Base-by-base conservation (phyloP, 1,139 yeast species). In the Kodamaea alishanica region DNA sequence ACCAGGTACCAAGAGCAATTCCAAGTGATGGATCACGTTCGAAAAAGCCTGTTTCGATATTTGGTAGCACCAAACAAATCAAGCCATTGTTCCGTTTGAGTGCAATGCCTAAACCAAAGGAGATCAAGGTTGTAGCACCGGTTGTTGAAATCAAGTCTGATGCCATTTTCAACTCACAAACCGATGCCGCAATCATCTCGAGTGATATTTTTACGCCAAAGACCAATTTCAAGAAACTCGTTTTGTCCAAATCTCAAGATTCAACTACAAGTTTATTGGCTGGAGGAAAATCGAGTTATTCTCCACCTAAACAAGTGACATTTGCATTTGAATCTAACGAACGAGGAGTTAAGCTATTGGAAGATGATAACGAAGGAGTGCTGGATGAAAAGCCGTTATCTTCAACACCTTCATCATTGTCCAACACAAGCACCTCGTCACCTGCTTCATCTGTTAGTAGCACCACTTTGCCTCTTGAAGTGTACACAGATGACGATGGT, bases 171-270 rank as follows among this genome's bases (percentile, higher is more conserved):
- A 52, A 57, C 7, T 46, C 56, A 50, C 29, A 56, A 47, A 75
- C 84, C 4, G 92, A 84, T 57, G 73, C 76, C 35, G 81, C 88
- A 3, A 82, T 86, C 42, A 60, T 84, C 44, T 69, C 84, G 2
- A 77, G 87, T n/a, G 85, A 79, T 39, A 80, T 85, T 6, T 85
- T 85, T 57, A 75, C 84, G 4, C 89, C 89, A 24, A 76, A 78
- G 37, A 65, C 70, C 30, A 76, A 74, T 41, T 72, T 80, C 45
- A 77, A 80, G 36, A 74, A 75, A 43, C 65, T 84, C 40, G 71
- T 79, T 6, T 73, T 83, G 44, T 79, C 79, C 41, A 75, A 74
- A 56, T 52, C 67, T 1, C 55, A 49, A 34, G 52, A 49, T 9
- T 15, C 50, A 5, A 46, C 43, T 1, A 43, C 48, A 6, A 38